Evolutionary conservation across 768 basidiomycete genomes (phyloP).

Genomic region (Clitopilus hobsonii): DNA sequence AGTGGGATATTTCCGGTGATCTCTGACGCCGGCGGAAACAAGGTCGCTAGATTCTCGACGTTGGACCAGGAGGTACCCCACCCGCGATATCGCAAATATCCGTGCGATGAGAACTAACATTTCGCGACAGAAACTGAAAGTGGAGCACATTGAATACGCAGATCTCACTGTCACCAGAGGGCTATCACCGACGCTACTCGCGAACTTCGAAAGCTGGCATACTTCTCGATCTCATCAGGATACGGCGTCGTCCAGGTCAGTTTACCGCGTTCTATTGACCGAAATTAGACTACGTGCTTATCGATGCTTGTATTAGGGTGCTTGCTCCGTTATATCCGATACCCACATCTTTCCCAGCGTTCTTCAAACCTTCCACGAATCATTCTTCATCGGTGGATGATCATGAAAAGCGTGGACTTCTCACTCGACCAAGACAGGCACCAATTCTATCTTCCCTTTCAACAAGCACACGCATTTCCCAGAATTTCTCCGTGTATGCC

Average conservation of each 20-base stretch:
- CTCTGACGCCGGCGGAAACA: conserved; percentile 21
- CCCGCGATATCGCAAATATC: background rate
- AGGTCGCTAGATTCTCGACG: conserved; percentile 38
- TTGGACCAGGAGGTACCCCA: conserved; percentile 18
- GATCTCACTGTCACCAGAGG: conserved; percentile 59
- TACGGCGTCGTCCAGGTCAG: conserved; percentile 22
- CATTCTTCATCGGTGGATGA: background rate
- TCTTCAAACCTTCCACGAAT: conserved; percentile 25
- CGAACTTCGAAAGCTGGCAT: conserved; percentile 35
- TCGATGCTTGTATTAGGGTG: conserved; percentile 26
- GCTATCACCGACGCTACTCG: conserved; percentile 33
- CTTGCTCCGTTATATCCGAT: conserved; percentile 52
- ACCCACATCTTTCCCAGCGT: conserved; percentile 54
- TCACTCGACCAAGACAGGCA: conserved; percentile 11
- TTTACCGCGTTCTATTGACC: conserved; percentile 24
- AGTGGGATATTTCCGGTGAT: conserved; percentile 45
- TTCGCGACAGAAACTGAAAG: conserved; percentile 1
- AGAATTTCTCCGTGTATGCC: conserved; percentile 49
- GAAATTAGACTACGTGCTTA: conserved; percentile 1
- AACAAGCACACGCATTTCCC: conserved; percentile 32
- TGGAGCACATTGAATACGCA: conserved; percentile 21
- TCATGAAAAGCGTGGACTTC: conserved; percentile 7
- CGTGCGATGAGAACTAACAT: conserved; percentile 1
- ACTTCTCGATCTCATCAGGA: conserved; percentile 5
- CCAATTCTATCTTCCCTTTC: conserved; percentile 41